Base-by-base conservation (phyloP, 2,329 filamentous ascomycete genomes). In the Alternaria panax region DNA sequence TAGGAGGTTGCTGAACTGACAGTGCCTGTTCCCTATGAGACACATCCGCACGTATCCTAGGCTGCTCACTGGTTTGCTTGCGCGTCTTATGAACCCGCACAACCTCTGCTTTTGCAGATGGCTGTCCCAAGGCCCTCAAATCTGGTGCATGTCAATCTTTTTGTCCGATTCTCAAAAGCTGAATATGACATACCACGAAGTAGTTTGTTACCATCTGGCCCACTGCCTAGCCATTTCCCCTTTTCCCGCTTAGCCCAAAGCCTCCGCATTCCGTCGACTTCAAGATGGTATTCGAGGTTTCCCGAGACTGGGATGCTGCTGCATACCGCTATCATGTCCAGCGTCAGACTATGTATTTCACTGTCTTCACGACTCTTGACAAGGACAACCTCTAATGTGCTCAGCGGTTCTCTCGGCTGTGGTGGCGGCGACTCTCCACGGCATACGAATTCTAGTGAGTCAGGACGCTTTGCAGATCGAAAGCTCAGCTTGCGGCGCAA, bases 161-260 rank as follows among this genome's bases (percentile, higher is more conserved):
- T 11, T 42, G 5, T 16, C 22, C 24, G 42, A 32, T 14, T 6
- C 48, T 51, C 2, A 4, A 28, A 3, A 2, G 14, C 30, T 14
- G 12, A 9, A 22, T 16, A 11, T 11, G 20, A 40, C 66, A 7
- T 63, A 72, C 70, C 68, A 25, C 65, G 48, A 24, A 72, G 54
- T n/a, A 73, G 59, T 28, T 58, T 64, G 6, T 45, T 41, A 0
- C 65, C 69, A 45, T 71, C 67, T 11, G 71, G 71, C 54, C 70
- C 69, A 40, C 64, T 57, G 1, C 68, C 69, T 41, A 63, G 47
- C 71, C 71, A 73, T 24, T 41, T 54, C 34, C 67, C 68, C 20
- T 59, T 54, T 20, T 63, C 50, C 30, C 70, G 69, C 18, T 60
- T 72, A 11, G 69, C 69, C 68, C 69, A 73, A 1, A 67, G 45